Conservation (phyloP, 1,284 basidiomycete genomes). For the Fistulina hepatica region DNA sequence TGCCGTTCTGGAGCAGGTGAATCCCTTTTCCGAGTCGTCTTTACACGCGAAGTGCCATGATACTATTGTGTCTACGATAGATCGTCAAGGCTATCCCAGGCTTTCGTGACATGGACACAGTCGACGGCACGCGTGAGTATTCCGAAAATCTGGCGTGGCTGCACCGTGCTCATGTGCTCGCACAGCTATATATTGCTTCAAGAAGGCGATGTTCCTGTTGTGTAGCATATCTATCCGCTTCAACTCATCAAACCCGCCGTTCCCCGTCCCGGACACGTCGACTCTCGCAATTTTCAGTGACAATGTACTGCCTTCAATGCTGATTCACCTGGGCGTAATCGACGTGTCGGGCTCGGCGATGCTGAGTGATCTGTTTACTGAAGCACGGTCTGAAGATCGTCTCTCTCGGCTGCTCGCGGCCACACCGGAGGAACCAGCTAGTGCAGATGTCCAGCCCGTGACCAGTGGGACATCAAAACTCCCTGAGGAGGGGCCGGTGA, state of each 20-base stretch:
- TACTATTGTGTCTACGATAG: slow-evolving; percentile 26
- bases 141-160: neutral
- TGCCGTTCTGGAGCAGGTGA: slow-evolving; percentile 53
- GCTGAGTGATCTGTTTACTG: slow-evolving; percentile 35
- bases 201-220: slow-evolving; percentile 79
- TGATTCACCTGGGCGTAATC: slow-evolving; percentile 68
- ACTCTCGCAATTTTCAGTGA: slow-evolving; percentile 72
- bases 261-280: slow-evolving; percentile 51
- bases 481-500: slow-evolving; percentile 59
- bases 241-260: slow-evolving; percentile 36
- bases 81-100: slow-evolving; percentile 65
- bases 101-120: slow-evolving; percentile 61
- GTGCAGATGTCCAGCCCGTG: slow-evolving; percentile 8
- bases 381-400: slow-evolving; percentile 27
- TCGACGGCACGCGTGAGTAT: slow-evolving; percentile 51
- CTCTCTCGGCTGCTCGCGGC: slow-evolving; percentile 31
- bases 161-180: slow-evolving; percentile 3
- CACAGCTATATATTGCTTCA: slow-evolving; percentile 75
- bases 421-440: slow-evolving; percentile 8
- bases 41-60: slow-evolving; percentile 4
- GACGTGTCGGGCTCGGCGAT: slow-evolving; percentile 42
- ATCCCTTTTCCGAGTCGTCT: slow-evolving; percentile 11
- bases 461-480: slow-evolving; percentile 25
- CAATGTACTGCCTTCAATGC: slow-evolving; percentile 78
- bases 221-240: slow-evolving; percentile 60